Evolutionary conservation across 106 monocot species (phyloP).

Genomic region (Dendrobium chrysotoxum): DNA sequence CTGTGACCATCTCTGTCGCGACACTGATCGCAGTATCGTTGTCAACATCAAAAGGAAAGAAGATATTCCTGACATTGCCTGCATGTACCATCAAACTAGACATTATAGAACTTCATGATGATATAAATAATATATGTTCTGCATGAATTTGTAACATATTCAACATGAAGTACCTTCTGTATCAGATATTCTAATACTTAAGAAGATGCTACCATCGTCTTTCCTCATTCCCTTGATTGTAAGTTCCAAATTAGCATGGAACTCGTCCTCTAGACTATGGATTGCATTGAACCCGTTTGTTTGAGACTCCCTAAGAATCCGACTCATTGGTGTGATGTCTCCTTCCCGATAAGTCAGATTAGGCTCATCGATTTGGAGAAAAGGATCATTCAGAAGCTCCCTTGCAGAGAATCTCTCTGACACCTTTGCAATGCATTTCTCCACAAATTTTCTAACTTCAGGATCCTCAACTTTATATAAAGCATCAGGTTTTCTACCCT

Average conservation of each 20-base stretch:
- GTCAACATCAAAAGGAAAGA: slow-evolving; percentile 33
- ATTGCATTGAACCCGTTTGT: slow-evolving; percentile 12
- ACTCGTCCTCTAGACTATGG: slow-evolving; percentile 25
- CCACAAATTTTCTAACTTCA: slow-evolving; percentile 48
- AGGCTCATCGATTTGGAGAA: slow-evolving; percentile 35
- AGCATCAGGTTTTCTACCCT: slow-evolving; percentile 54
- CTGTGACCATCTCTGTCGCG: slow-evolving; percentile 44
- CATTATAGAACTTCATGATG: not conserved
- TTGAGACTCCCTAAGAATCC: not conserved
- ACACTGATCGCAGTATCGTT: slow-evolving; percentile 48
- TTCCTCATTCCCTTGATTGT: slow-evolving; percentile 43
- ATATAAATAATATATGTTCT: not conserved
- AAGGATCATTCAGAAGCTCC: slow-evolving; percentile 55
- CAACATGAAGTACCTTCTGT: slow-evolving; percentile 28
- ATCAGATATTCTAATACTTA: slow-evolving; percentile 44
- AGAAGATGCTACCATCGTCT: slow-evolving; percentile 42
- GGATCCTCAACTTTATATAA: slow-evolving; percentile 38
- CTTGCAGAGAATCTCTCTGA: slow-evolving; percentile 35
- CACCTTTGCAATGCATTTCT: slow-evolving; percentile 45
- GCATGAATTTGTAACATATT: not conserved
- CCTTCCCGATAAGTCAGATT: not conserved
- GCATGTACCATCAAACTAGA: slow-evolving; percentile 1
- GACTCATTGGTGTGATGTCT: slow-evolving; percentile 13
- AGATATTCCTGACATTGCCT: slow-evolving; percentile 37
- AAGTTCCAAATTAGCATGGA: slow-evolving; percentile 24